Conservation (phyloP, 306 rosid species). For the Lablab purpureus region DNA sequence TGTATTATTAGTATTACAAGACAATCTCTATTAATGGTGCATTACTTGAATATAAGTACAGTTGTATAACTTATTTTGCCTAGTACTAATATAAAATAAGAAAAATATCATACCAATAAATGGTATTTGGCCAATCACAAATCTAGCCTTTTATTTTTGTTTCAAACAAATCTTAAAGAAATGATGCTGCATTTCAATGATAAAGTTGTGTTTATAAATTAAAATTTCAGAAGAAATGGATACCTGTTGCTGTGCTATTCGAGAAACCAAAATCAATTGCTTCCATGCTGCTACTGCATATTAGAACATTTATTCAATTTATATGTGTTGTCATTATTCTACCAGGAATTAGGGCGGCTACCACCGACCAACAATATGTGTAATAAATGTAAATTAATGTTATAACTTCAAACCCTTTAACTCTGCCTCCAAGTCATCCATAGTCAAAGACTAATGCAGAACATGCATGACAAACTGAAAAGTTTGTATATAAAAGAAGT, state of each 20-base stretch:
- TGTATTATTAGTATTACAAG: not conserved
- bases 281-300: slow-evolving; percentile 37
- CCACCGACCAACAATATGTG: not conserved
- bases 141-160: too few species aligned
- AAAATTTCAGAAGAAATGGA: not conserved
- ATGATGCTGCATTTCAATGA: not conserved
- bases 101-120: not conserved
- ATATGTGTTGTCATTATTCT: not conserved
- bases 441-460: slow-evolving; percentile 25
- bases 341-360: not conserved
- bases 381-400: not conserved
- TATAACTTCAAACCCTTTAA: not conserved
- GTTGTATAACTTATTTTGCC: too few species aligned
- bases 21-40: too few species aligned
- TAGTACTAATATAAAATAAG: not conserved
- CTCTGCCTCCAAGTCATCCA: not conserved
- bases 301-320: slow-evolving; percentile 12
- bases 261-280: slow-evolving; percentile 55
- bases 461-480: not conserved
- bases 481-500: not conserved
- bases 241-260: slow-evolving; percentile 38
- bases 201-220: not conserved
- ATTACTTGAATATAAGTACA: too few species aligned
- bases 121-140: not conserved
- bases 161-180: not conserved